Evolutionary conservation across 1,284 basidiomycete species (phyloP).

Genomic region (Abortiporus biennis): DNA sequence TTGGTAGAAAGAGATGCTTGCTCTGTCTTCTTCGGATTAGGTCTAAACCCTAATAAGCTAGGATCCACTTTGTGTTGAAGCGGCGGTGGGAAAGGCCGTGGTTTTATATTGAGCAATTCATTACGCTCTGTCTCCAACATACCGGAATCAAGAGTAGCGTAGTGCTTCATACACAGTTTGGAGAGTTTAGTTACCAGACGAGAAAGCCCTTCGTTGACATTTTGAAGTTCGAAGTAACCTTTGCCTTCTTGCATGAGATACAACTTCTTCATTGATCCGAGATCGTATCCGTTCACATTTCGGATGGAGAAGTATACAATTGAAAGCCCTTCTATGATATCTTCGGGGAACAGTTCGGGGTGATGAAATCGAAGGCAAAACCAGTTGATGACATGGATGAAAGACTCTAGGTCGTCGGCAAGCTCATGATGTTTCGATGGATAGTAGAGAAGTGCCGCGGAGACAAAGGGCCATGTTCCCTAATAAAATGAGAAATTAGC

Average conservation of each 20-base stretch:
- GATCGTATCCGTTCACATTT: neutral
- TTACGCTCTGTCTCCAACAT: no score
- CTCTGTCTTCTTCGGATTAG: no score
- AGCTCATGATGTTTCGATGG: conserved; percentile 3
- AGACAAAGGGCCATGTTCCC: conserved; percentile 3
- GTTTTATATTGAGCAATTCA: no score
- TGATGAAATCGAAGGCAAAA: neutral
- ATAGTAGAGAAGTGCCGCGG: neutral
- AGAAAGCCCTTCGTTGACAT: neutral
- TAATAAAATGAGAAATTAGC: neutral
- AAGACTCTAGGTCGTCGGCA: conserved; percentile 4
- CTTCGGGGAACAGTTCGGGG: neutral
- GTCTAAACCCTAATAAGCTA: no score
- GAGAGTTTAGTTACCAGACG: neutral
- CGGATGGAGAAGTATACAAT: neutral
- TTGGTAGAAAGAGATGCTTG: no score
- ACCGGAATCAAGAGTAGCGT: no score
- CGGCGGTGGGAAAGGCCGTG: no score
- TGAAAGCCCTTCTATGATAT: neutral
- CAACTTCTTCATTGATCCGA: neutral
- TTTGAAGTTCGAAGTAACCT: no score
- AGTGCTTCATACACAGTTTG: neutral
- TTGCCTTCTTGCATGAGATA: no score
- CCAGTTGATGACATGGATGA: conserved; percentile 3
- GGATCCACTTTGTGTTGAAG: no score